Percentiles rank a stretch among this genome's conserved stretches.
phyloP scores from a whole-genome alignment of 208 protist species.

The Leishmania gerbilli region DNA sequence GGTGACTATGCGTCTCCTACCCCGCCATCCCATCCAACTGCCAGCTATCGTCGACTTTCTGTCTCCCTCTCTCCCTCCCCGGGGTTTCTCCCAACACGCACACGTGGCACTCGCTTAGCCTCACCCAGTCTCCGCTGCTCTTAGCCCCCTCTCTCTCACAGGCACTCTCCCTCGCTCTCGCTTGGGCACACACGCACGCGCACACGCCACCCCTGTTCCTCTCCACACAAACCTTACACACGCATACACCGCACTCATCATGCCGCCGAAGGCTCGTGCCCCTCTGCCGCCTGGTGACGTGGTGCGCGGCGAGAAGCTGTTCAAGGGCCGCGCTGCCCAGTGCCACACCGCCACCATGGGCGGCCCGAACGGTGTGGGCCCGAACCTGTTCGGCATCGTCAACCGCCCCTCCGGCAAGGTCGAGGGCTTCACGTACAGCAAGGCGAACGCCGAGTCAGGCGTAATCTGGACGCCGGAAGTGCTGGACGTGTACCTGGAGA shows the following conservation, averaged over 20 bases:
- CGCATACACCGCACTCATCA: constrained; percentile 21
- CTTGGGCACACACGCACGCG: not conserved
- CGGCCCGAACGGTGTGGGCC: constrained; percentile 92
- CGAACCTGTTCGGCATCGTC: constrained; percentile 93
- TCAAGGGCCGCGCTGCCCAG: constrained; percentile 94
- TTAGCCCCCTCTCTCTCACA: not conserved
- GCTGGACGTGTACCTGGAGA: constrained; percentile 95
- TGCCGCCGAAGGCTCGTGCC: constrained; percentile 73
- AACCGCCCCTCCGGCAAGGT: constrained; percentile 91
- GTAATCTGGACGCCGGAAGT: constrained; percentile 94
- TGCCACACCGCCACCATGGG: constrained; percentile 92
- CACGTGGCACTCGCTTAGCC: not conserved
- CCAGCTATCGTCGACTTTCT: not conserved
- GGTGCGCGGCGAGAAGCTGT: constrained; percentile 90
- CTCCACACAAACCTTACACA: constrained; percentile 3
- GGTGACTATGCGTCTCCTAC: not conserved
- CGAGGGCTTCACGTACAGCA: constrained; percentile 94
- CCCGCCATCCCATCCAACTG: not conserved
- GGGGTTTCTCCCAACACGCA: not conserved
- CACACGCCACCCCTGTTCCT: not conserved
- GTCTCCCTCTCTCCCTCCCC: not conserved
- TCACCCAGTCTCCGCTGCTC: not conserved
- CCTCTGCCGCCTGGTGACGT: constrained; percentile 82
- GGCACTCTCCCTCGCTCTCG: not conserved
- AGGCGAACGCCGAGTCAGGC: constrained; percentile 93